Base-by-base conservation (phyloP, 192 early-diverging fungal species). In the Podila horticola region DNA sequence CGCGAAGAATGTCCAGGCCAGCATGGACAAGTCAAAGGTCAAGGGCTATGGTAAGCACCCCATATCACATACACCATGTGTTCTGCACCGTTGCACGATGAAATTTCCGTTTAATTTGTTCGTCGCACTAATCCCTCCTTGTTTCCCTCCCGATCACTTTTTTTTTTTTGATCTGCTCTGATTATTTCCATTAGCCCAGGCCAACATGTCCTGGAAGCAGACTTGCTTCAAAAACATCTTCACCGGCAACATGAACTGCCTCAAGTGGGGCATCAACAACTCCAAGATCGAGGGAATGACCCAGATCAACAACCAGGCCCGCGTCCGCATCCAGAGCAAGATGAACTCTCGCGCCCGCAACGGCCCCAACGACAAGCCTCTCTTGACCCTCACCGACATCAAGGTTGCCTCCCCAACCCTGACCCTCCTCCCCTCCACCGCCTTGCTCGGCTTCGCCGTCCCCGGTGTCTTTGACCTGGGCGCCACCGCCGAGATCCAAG, bases 401-500 rank as follows among this genome's bases (percentile, higher is more conserved):
- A 76, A 66, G 22, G 36, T 76, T 24, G 65, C 74, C 0, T 69
- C 67, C 5, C 74, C 74, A n/a, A 48, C 63, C 2, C 45, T 76
- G 48, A 30, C 52, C 20, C n/a, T 76, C 38, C 29, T 76, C 41
- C 45, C 67, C 33, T 51, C 74, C 30, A 59, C 59, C 19, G 22
- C 74, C 17, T 31, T 76, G 28, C 74, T 76, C 29, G 74, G 74
- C 52, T 76, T 76, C 63, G 26, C 36, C 30, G 74, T 76, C 48
- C 74, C 74, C 36, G 74, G 74, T 61, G 67, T 66, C 48, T 76
- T 76, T 66, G 74, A 76, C 45, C 41, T 76, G n/a, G 74, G 74
- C n/a, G 67, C 67, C 45, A 69, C 41, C 41, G 31, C 64, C 15
- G 67, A 36, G 33, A 52, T 76, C 52, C 38, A 30, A 2, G 74